Conservation (phyloP, 495 filamentous ascomycete species). For the Ascobolus immersus region DNA sequence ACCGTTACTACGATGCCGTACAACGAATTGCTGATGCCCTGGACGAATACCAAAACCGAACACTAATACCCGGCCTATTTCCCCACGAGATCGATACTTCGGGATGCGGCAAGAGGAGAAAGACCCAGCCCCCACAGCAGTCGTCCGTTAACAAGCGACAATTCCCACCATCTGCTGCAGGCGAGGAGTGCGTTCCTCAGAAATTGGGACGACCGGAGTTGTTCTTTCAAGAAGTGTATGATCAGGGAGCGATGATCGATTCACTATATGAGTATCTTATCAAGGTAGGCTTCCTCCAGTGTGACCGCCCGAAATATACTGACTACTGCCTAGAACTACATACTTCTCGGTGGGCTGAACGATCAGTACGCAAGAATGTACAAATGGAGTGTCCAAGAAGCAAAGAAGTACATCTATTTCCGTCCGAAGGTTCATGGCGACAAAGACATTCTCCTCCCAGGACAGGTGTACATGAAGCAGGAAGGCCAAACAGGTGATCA, state of each 20-base stretch:
- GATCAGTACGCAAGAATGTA: slow-evolving; percentile 69
- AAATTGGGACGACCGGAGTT: slow-evolving; percentile 6
- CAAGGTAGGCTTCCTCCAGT: slow-evolving; percentile 28
- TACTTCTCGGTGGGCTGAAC: slow-evolving; percentile 56
- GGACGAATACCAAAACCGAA: slow-evolving; percentile 47
- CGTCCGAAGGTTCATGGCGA: slow-evolving; percentile 32
- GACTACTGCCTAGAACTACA: slow-evolving; percentile 23
- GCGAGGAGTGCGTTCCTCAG: slow-evolving; percentile 6
- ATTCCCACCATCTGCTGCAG: slow-evolving; percentile 1
- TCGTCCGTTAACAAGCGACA: neutral
- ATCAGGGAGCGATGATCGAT: slow-evolving; percentile 64
- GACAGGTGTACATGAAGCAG: slow-evolving; percentile 20
- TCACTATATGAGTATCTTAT: slow-evolving; percentile 90
- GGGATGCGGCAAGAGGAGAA: slow-evolving; percentile 24
- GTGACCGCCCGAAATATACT: neutral
- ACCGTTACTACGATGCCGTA: slow-evolving; percentile 85
- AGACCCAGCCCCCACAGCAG: neutral
- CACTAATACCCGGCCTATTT: slow-evolving; percentile 60
- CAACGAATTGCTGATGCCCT: slow-evolving; percentile 75
- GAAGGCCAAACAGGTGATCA: slow-evolving; percentile 6
- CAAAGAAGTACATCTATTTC: slow-evolving; percentile 55
- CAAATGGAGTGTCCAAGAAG: slow-evolving; percentile 37
- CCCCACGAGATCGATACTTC: slow-evolving; percentile 57
- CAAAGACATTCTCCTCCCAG: slow-evolving; percentile 51
- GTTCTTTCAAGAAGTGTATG: slow-evolving; percentile 27